phyloP scores from a whole-genome alignment of 805 yeast species.

The Myxozyma geophila region DNA sequence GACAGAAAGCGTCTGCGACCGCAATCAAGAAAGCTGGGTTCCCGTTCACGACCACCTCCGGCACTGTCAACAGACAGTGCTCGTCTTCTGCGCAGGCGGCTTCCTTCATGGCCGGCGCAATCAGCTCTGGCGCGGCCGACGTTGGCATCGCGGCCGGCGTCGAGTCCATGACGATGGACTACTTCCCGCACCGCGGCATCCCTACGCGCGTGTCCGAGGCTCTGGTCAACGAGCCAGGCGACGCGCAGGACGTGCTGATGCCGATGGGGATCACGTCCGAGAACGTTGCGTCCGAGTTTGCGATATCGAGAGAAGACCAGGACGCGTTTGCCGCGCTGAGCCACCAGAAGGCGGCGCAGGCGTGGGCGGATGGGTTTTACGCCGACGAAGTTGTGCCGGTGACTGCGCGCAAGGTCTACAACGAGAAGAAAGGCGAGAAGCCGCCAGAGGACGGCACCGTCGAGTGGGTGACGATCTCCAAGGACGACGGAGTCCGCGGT shows the following conservation, averaged over 20 bases:
- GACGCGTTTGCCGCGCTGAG: conserved; percentile 80
- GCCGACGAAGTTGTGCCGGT: conserved; percentile 79
- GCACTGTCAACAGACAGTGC: conserved; percentile 49
- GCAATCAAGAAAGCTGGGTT: conserved; percentile 47
- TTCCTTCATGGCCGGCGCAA: conserved; percentile 45
- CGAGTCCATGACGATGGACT: conserved; percentile 51
- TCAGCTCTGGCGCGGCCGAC: conserved; percentile 44
- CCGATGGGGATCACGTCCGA: conserved; percentile 93
- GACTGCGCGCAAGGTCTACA: conserved; percentile 7
- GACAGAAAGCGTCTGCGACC: conserved; percentile 48
- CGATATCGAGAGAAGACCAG: conserved; percentile 64
- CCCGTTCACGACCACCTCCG: conserved; percentile 46
- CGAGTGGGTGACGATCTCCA: conserved; percentile 29
- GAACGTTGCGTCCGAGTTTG: conserved; percentile 67
- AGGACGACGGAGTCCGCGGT: conserved; percentile 47
- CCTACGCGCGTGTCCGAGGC: conserved; percentile 44
- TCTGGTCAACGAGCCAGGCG: conserved; percentile 50
- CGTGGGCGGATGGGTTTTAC: conserved; percentile 64
- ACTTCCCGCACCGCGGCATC: conserved; percentile 50
- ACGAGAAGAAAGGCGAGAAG: conserved; percentile 26
- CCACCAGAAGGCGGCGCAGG: conserved; percentile 70
- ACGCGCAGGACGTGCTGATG: conserved; percentile 68
- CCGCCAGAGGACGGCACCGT: conserved; percentile 15
- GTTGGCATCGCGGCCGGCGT: conserved; percentile 51
- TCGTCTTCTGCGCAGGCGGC: conserved; percentile 51